phyloP scores from a whole-genome alignment of 345 rosid species.

The Erysimum cheiranthoides region DNA sequence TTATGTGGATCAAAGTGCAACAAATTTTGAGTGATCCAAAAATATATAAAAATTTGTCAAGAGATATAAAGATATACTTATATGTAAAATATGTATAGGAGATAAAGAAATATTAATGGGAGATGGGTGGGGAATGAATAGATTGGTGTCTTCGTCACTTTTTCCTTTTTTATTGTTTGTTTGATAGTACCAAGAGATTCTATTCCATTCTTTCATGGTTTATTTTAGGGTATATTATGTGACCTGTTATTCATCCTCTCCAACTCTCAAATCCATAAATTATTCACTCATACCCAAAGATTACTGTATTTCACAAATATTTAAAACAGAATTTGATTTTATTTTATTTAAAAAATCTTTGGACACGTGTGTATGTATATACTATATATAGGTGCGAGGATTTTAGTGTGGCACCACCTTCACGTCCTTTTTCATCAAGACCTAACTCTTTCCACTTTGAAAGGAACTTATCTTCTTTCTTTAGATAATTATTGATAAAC shows the following conservation, averaged over 20 bases:
- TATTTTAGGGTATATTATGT: conserved; percentile 39
- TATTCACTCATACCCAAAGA: conserved; percentile 33
- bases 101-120: conserved; percentile 22
- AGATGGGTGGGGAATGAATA: conserved; percentile 47
- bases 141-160: conserved; percentile 40
- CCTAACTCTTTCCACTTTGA: conserved; percentile 46
- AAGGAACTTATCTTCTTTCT: conserved; percentile 42
- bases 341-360: conserved; percentile 4
- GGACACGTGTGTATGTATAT: conserved; percentile 39
- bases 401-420: conserved; percentile 37
- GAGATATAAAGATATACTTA: conserved; percentile 11
- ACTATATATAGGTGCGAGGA: conserved; percentile 3
- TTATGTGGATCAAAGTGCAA: neutral
- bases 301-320: neutral
- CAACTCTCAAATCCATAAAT: conserved; percentile 20
- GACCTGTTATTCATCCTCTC: conserved; percentile 43
- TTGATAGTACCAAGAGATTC: conserved; percentile 43
- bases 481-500: conserved; percentile 18
- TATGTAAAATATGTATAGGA: neutral
- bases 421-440: conserved; percentile 30
- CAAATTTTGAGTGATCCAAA: conserved; percentile 6
- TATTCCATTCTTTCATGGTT: conserved; percentile 30
- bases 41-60: neutral
- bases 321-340: conserved; percentile 9
- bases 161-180: conserved; percentile 31